Conservation (phyloP, 1,284 basidiomycete species). For the Rhodofomes roseus region DNA sequence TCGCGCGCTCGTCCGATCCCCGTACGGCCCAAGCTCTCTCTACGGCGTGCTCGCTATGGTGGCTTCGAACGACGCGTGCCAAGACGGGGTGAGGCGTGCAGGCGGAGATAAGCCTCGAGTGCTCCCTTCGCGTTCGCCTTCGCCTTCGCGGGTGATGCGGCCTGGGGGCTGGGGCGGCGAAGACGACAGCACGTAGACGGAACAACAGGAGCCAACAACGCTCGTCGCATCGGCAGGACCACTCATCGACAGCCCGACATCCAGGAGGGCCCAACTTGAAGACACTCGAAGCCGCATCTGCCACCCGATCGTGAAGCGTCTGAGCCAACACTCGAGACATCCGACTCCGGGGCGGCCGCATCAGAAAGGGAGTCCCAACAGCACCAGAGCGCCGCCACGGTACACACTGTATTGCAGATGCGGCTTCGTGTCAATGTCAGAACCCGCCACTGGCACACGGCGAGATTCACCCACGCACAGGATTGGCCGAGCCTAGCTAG, state of each 20-base stretch:
- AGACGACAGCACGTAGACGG: background rate
- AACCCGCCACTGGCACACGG: background rate
- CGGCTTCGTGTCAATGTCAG: no score
- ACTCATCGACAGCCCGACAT: background rate
- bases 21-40: background rate
- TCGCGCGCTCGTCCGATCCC: background rate
- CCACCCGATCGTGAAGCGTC: background rate
- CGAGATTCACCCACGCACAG: background rate
- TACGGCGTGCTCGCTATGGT: background rate
- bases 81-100: background rate
- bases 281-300: background rate
- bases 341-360: background rate
- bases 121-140: background rate
- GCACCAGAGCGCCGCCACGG: no score
- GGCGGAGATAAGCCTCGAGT: background rate
- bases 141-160: background rate
- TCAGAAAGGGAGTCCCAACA: no score
- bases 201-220: background rate
- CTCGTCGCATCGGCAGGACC: background rate
- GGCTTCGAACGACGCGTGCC: background rate
- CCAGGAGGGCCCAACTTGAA: no score
- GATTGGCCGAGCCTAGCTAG: background rate
- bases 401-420: no score
- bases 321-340: background rate
- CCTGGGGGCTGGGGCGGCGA: no score